Evolutionary conservation across 495 filamentous ascomycete species (phyloP).

Genomic region (Entonaema liquescens): DNA sequence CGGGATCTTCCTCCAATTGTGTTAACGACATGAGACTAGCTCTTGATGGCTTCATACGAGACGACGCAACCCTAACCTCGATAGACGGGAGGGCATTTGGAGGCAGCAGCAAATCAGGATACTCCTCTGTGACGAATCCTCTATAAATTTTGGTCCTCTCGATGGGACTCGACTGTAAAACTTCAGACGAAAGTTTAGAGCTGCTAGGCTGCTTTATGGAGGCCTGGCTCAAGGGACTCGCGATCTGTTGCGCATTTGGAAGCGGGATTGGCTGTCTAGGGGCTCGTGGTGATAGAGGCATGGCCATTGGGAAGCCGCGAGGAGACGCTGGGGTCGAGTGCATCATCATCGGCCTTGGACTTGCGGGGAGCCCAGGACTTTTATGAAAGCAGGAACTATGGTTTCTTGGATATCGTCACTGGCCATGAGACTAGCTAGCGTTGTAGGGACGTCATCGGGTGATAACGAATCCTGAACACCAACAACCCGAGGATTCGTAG

Average conservation of each 20-base stretch:
- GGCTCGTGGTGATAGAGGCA: conserved; percentile 77
- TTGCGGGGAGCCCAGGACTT: conserved; percentile 88
- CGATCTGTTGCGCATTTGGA: conserved; percentile 67
- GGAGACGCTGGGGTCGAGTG: conserved; percentile 76
- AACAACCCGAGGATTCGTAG: conserved; percentile 47
- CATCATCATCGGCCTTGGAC: conserved; percentile 82
- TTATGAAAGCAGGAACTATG: conserved; percentile 61
- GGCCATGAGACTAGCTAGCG: conserved; percentile 61
- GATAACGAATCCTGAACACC: conserved; percentile 33
- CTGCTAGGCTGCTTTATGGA: conserved; percentile 53
- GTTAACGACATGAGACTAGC: conserved; percentile 78
- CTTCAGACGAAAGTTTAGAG: conserved; percentile 46
- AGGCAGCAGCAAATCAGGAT: conserved; percentile 82
- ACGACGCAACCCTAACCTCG: conserved; percentile 86
- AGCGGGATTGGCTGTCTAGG: conserved; percentile 72
- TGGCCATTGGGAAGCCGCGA: conserved; percentile 59
- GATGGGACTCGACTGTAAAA: conserved; percentile 38
- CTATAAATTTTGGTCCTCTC: conserved; percentile 56
- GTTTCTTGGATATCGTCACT: conserved; percentile 46
- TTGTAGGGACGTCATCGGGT: conserved; percentile 47
- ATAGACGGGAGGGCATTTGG: conserved; percentile 90
- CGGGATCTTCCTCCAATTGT: conserved; percentile 85
- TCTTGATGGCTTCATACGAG: conserved; percentile 89
- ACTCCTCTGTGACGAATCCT: conserved; percentile 81
- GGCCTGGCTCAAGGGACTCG: conserved; percentile 53